Conservation (phyloP, 306 rosid genomes). For the Trifolium repens region DNA sequence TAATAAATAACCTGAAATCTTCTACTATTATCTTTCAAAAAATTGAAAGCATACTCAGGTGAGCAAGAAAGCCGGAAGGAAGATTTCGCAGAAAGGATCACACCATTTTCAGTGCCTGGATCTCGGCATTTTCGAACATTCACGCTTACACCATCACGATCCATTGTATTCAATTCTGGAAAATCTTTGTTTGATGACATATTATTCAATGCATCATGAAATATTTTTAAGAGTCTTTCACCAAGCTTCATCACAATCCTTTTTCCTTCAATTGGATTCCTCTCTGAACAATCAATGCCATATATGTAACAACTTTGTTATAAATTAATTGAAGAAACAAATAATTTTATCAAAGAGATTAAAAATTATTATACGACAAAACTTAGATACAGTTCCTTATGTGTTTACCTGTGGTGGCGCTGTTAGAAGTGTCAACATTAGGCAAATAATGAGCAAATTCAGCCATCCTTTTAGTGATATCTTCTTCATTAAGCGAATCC, state of each 20-base stretch:
- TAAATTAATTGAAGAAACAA: neutral
- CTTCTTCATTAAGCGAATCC: too few species aligned
- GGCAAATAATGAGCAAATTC: too few species aligned
- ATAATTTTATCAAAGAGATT: too few species aligned
- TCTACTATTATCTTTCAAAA: conserved; percentile 50
- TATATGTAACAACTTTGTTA: neutral
- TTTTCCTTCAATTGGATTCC: conserved; percentile 46
- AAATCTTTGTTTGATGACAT: conserved; percentile 54
- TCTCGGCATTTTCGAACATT: conserved; percentile 45
- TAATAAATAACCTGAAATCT: conserved; percentile 52
- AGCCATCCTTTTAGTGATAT: too few species aligned
- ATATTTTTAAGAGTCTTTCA: conserved; percentile 65
- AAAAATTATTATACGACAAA: neutral
- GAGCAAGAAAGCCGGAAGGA: conserved; percentile 67
- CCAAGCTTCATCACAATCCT: conserved; percentile 54
- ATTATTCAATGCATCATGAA: conserved; percentile 53
- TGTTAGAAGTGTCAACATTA: too few species aligned
- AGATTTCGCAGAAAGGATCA: conserved; percentile 53
- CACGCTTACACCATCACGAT: conserved; percentile 49
- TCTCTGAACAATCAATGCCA: conserved; percentile 40
- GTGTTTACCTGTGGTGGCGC: neutral
- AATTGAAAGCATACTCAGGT: conserved; percentile 46
- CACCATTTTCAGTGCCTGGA: conserved; percentile 55
- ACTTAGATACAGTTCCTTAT: neutral
- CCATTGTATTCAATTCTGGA: conserved; percentile 50